Conservation (phyloP, 768 basidiomycete species). For the Psilocybe cubensis region DNA sequence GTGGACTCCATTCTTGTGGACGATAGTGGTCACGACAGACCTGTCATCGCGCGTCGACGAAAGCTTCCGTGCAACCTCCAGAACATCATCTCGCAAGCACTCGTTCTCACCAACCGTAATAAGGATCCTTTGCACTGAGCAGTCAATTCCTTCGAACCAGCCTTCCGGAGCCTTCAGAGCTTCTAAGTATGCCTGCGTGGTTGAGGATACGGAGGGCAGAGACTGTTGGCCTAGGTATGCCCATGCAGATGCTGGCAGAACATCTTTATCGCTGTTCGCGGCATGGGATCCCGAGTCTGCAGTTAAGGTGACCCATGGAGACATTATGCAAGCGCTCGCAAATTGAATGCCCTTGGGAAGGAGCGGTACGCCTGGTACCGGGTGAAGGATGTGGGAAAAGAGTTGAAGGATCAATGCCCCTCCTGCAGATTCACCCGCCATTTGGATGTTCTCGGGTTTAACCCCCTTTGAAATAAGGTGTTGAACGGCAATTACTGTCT, state of each 20-base stretch:
- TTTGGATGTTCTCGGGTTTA: slow-evolving; percentile 26
- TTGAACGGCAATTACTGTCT: slow-evolving; percentile 27
- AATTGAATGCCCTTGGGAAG: slow-evolving; percentile 19
- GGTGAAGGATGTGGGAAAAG: slow-evolving; percentile 35
- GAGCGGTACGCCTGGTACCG: slow-evolving; percentile 19
- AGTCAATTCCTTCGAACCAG: slow-evolving; percentile 34
- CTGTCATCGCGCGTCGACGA: background rate
- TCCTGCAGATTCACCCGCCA: slow-evolving; percentile 39
- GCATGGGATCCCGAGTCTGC: slow-evolving; percentile 22
- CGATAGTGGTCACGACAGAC: slow-evolving; percentile 18
- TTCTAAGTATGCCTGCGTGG: slow-evolving; percentile 28
- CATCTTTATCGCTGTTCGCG: slow-evolving; percentile 27
- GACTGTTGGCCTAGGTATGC: slow-evolving; percentile 16
- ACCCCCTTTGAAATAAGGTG: slow-evolving; percentile 29
- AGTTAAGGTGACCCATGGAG: slow-evolving; percentile 24
- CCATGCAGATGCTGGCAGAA: slow-evolving; percentile 16
- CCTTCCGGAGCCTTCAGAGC: slow-evolving; percentile 28
- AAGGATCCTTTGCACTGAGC: slow-evolving; percentile 31
- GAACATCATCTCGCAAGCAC: slow-evolving; percentile 35
- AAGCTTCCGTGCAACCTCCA: slow-evolving; percentile 24
- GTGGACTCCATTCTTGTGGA: slow-evolving; percentile 39
- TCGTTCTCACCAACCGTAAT: slow-evolving; percentile 41
- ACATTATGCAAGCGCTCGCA: slow-evolving; percentile 33
- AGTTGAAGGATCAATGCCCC: slow-evolving; percentile 33
- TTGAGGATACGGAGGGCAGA: slow-evolving; percentile 20